Base-by-base conservation (phyloP, 2,329 filamentous ascomycete genomes). In the Botrytis cinerea region DNA sequence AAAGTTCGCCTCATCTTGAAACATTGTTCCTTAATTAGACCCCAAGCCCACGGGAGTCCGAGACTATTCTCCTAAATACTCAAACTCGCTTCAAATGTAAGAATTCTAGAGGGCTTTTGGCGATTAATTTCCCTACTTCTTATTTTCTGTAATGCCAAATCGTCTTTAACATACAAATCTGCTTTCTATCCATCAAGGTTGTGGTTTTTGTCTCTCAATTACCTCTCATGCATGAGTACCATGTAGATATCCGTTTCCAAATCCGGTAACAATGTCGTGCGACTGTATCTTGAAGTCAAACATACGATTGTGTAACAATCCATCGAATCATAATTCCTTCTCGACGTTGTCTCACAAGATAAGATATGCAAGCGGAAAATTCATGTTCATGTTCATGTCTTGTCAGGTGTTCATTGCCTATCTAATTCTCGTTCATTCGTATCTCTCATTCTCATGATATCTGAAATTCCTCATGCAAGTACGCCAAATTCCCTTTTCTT, bases 381-480 rank as follows among this genome's bases (percentile, higher is more conserved):
- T 45, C 20, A 20, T 45, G 25, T 38, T 46, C 20, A 46, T 61
- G n/a, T 45, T 60, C n/a, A 60, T 61, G 38, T 32, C 48, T 22
- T 35, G 28, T 57, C n/a, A 48, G 54, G 22, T 69, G 25, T 51
- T 61, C 40, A 61, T 69, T 48, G 51, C 32, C 12, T 48, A 69
- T 73, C 72, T 66, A 66, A 60, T 69, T 35, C 46, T 61, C 68
- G 18, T 59, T 75, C 60, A 45, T 48, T 74, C 66, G 64, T 73
- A 61, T 18, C 46, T 51, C 25, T 74, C 71, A 73, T 73, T 57
- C 40, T 40, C 63, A 38, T 59, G 20, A 70, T 57, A 69, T 69
- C 48, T 32, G n/a, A 69, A 57, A 57, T 63, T 12, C 28, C 16
- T 40, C 32, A 20, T 71, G 69, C 45, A 69, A 9, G 32, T 66